Percentiles rank a stretch among this genome's conserved stretches.
These are phyloP conservation scores for Mucor plumbeus DNA, from an alignment of 371 early-diverging fungal genomes.

Conservation along the genomic window DNA sequence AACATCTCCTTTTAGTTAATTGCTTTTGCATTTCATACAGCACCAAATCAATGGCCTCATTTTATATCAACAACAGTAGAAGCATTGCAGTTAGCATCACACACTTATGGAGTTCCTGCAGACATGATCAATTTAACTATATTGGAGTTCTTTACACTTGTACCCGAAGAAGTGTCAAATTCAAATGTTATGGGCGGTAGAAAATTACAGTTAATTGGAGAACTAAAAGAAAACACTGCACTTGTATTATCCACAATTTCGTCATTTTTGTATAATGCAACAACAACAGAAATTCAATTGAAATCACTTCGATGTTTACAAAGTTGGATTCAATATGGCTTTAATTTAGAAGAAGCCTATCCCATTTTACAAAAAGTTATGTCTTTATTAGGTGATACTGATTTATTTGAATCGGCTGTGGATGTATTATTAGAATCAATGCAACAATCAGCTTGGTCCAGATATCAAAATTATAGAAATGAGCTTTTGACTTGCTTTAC, in stretches of 20 bases:
- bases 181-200: slow-evolving; percentile 56
- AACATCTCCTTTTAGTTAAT: slow-evolving; percentile 55
- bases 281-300: slow-evolving; percentile 35
- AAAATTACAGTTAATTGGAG: slow-evolving; percentile 50
- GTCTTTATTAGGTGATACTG: slow-evolving; percentile 45
- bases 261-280: slow-evolving; percentile 14
- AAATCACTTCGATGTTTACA: slow-evolving; percentile 60
- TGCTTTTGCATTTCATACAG: slow-evolving; percentile 68
- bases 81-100: slow-evolving; percentile 49
- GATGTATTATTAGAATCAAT: slow-evolving; percentile 64
- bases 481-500: slow-evolving; percentile 62
- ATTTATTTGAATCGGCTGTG: slow-evolving; percentile 54
- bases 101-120: slow-evolving; percentile 32
- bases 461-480: slow-evolving; percentile 52
- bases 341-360: slow-evolving; percentile 60
- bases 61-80: slow-evolving; percentile 62
- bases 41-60: slow-evolving; percentile 66
- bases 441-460: slow-evolving; percentile 44
- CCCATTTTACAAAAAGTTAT: slow-evolving; percentile 51
- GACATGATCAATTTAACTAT: slow-evolving; percentile 52
- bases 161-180: slow-evolving; percentile 79
- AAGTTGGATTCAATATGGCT: slow-evolving; percentile 71
- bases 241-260: slow-evolving; percentile 52
- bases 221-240: slow-evolving; percentile 53
- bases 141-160: slow-evolving; percentile 75